Conservation (phyloP, 345 rosid species). For the Syzygium aromaticum region DNA sequence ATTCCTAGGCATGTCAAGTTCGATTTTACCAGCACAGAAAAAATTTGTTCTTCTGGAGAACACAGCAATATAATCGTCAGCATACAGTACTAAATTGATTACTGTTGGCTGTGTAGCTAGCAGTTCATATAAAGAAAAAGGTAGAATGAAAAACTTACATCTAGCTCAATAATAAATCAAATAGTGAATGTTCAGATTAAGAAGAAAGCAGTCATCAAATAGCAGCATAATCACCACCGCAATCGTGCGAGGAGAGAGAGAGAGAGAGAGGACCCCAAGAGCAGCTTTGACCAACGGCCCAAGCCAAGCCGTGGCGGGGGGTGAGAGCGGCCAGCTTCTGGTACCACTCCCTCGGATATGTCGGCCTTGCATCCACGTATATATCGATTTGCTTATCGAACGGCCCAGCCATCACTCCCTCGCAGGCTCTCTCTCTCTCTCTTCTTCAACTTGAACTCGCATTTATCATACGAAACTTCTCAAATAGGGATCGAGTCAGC, state of each 20-base stretch:
- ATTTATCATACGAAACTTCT: not conserved
- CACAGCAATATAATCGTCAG: not conserved
- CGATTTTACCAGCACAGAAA: not conserved
- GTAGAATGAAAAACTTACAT: not conserved
- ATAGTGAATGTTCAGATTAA: not conserved
- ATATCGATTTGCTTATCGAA: conserved; percentile 50
- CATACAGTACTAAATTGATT: not conserved
- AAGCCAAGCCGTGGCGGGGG: conserved; percentile 35
- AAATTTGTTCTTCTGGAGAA: not conserved
- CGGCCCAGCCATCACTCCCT: conserved; percentile 36
- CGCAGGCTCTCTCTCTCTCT: not conserved
- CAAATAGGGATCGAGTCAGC: not conserved
- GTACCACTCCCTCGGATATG: conserved; percentile 49
- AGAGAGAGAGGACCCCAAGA: conserved; percentile 24
- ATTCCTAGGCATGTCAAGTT: no score
- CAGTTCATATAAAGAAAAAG: not conserved
- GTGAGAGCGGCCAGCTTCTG: conserved; percentile 42
- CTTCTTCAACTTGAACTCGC: not conserved
- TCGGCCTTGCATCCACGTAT: conserved; percentile 45
- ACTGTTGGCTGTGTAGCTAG: not conserved
- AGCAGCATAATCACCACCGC: not conserved
- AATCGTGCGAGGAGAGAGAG: not conserved
- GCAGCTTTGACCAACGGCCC: conserved; percentile 82
- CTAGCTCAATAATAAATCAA: not conserved
- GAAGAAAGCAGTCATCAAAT: not conserved